Base-by-base conservation (phyloP, 2,329 filamentous ascomycete genomes). In the Torrubiella hemipterigena region DNA sequence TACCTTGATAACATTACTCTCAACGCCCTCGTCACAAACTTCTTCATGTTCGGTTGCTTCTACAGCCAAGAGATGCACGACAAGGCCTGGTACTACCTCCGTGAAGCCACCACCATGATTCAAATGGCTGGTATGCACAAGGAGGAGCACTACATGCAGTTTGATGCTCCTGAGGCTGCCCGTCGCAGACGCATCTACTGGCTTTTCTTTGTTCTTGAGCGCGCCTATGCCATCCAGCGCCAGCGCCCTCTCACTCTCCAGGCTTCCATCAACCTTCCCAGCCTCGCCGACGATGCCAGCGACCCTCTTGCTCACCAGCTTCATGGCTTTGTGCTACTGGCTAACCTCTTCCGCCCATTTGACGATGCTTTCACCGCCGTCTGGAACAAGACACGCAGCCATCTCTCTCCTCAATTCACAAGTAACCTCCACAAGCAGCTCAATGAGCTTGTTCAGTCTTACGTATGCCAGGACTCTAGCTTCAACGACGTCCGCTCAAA, bases 71-170 rank as follows among this genome's bases (percentile, higher is more conserved):
- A 85, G 39, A 65, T 77, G 49, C 79, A 86, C 49, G 75, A 81
- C 39, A 76, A 77, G 50, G 81, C 81, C 2, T 89, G 82, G 81
- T 86, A 77, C 47, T 75, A 84, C 49, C 60, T 89, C 8, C 74
- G 81, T 17, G 82, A 91, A 53, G 79, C 80, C 6, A 78, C 75
- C 2, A 86, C 81, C 6, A 63, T 89, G 52, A 65, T 69, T 17
- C 66, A 74, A 43, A 68, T 78, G 43, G 52, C 62, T 17, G 65
- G 64, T 32, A 69, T 79, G 69, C 63, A 68, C 45, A 72, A 72
- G 49, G 75, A 79, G 44, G 68, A 73, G 15, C 59, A 66, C 7
- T 85, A 83, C 47, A 42, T 65, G 26, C 64, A 70, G 32, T 69
- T 69, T 42, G 70, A 73, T 39, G 54, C 58, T 5, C 52, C 70